Conservation (phyloP, 805 yeast genomes). For the Candida gorgasii region DNA sequence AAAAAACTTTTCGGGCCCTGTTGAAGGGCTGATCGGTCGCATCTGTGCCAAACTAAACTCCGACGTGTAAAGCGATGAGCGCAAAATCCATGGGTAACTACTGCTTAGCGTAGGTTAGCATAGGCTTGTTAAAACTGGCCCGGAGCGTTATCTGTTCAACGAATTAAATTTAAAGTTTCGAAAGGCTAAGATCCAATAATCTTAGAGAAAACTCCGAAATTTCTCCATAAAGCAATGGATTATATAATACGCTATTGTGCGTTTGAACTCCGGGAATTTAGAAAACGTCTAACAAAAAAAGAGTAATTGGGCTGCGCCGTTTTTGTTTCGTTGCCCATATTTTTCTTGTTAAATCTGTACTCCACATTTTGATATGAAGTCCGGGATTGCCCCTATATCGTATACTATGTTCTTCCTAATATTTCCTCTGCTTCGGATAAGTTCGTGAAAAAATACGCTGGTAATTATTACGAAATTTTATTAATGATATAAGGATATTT, state of each 20-base stretch:
- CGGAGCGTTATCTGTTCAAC: too few relatives aligned
- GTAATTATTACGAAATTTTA: not conserved
- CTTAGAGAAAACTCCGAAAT: not conserved
- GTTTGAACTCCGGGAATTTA: conserved; percentile 3
- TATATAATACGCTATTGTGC: conserved; percentile 1
- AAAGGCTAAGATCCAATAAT: not conserved
- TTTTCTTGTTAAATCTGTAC: not conserved
- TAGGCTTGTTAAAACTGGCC: too few relatives aligned
- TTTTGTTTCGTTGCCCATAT: not conserved
- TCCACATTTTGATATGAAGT: not conserved
- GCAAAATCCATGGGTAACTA: too few relatives aligned
- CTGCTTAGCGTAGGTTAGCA: too few relatives aligned
- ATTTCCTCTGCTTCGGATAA: not conserved
- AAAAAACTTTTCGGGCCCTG: too few relatives aligned
- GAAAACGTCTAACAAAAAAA: too few relatives aligned
- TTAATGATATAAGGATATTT: not conserved
- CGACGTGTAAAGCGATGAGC: too few relatives aligned
- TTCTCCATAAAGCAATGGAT: conserved; percentile 3
- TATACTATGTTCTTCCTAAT: not conserved
- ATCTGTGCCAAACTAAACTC: too few relatives aligned
- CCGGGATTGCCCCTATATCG: not conserved
- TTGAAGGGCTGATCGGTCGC: too few relatives aligned
- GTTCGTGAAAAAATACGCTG: not conserved
- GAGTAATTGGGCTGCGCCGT: not conserved
- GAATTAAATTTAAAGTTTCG: too few relatives aligned